phyloP scores from a whole-genome alignment of 2,329 filamentous ascomycete species.

The Fusarium xylarioides region DNA sequence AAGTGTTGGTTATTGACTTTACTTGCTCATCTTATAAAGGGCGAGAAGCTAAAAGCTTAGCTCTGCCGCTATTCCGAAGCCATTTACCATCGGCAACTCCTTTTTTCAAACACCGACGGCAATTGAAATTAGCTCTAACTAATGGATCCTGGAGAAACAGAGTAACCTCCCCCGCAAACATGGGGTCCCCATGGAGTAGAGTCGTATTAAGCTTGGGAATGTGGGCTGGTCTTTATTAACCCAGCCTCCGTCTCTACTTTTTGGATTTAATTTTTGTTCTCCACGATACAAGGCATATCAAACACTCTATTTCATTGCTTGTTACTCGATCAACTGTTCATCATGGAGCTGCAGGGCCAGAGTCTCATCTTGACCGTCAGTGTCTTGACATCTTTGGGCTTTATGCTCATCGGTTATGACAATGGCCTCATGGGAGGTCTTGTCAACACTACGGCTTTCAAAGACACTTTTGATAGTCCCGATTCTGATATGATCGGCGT shows the following conservation, averaged over 20 bases:
- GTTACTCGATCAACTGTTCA: not conserved
- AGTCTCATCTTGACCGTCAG: constrained; percentile 54
- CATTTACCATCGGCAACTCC: not conserved
- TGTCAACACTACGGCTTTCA: constrained; percentile 53
- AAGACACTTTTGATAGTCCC: constrained; percentile 51
- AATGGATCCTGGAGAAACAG: not conserved
- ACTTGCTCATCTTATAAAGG: constrained; percentile 8
- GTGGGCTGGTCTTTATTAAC: constrained; percentile 19
- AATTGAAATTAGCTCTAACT: constrained; percentile 5
- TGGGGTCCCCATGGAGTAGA: constrained; percentile 17
- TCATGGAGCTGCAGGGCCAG: constrained; percentile 44
- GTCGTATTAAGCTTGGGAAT: not conserved
- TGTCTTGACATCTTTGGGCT: constrained; percentile 55
- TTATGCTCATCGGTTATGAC: constrained; percentile 59
- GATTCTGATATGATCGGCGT: constrained; percentile 53
- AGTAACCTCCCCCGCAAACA: constrained; percentile 14
- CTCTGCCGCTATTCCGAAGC: constrained; percentile 1
- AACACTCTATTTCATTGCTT: not conserved
- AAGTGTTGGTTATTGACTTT: not conserved
- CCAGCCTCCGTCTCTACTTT: not conserved
- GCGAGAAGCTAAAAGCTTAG: not conserved
- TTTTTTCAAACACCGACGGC: constrained; percentile 15
- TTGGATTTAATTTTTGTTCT: not conserved
- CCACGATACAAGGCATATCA: not conserved
- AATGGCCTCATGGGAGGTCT: constrained; percentile 56